Evolutionary conservation across 768 basidiomycete genomes (phyloP).

Genomic region (Clavaria fumosa): DNA sequence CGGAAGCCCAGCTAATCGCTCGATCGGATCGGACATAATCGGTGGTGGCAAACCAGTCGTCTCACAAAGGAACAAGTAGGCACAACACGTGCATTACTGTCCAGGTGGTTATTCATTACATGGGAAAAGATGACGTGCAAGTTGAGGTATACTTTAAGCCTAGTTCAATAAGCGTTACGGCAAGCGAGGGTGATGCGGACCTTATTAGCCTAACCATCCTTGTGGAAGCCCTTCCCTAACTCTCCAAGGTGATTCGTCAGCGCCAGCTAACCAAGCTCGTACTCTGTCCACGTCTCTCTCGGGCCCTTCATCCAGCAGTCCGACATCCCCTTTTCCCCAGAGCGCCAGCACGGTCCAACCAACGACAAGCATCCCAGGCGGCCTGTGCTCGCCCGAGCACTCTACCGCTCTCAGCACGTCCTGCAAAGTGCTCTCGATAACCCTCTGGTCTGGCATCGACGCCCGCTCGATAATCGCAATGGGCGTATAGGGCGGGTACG

Average conservation of each 20-base stretch:
- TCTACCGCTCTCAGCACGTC: constrained; percentile 59
- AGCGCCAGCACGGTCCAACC: constrained; percentile 83
- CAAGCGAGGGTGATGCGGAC: no score
- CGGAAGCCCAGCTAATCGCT: no score
- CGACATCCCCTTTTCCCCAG: constrained; percentile 54
- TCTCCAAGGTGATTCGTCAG: constrained; percentile 48
- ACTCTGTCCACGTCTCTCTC: constrained; percentile 33
- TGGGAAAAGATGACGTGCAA: no score
- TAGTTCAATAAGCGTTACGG: no score
- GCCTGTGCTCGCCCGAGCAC: constrained; percentile 68
- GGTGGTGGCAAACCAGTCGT: no score
- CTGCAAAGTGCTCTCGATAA: constrained; percentile 61
- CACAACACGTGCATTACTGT: no score
- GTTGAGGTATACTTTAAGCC: no score
- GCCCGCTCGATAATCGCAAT: constrained; percentile 92
- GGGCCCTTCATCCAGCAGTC: constrained; percentile 42
- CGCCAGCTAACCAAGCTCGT: constrained; percentile 42
- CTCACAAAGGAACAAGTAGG: no score
- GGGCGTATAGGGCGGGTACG: constrained; percentile 64
- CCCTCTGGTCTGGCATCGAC: constrained; percentile 86
- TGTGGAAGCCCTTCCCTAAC: constrained; percentile 26
- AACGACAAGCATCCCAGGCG: constrained; percentile 92
- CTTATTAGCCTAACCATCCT: background rate
- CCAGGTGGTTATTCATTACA: no score
- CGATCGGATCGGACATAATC: no score